These are phyloP conservation scores for Hericium coralloides DNA, from an alignment of 768 basidiomycete genomes.

Conservation along the genomic window DNA sequence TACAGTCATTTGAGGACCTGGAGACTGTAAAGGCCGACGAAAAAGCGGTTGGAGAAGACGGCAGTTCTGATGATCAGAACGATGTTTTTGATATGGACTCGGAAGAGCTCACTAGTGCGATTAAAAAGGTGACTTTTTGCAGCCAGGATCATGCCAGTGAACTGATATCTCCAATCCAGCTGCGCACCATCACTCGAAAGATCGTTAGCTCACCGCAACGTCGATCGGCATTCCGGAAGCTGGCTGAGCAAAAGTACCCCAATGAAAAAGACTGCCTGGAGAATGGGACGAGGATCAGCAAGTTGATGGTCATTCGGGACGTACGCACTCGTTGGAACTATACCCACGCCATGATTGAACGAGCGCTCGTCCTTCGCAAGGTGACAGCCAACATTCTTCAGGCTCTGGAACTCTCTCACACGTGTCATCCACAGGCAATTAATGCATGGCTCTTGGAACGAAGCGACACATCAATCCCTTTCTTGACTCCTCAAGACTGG, in stretches of 20 bases:
- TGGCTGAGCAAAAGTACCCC: slow-evolving; percentile 9
- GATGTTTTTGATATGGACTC: not conserved
- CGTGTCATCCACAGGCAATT: slow-evolving; percentile 20
- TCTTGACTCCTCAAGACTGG: slow-evolving; percentile 11
- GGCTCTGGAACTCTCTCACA: not conserved
- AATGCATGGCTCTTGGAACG: slow-evolving; percentile 25
- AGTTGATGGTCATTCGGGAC: slow-evolving; percentile 24
- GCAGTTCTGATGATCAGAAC: slow-evolving; percentile 8
- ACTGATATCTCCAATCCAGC: slow-evolving; percentile 21
- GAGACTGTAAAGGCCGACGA: slow-evolving; percentile 8
- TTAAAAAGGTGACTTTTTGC: slow-evolving; percentile 8
- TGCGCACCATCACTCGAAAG: too few relatives aligned
- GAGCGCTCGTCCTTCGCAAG: slow-evolving; percentile 17
- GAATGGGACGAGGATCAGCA: too few relatives aligned
- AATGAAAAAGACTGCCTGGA: not conserved
- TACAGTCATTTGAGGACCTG: not conserved
- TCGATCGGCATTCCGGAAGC: slow-evolving; percentile 18
- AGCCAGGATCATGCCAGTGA: not conserved
- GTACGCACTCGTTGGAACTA: slow-evolving; percentile 27
- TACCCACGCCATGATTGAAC: slow-evolving; percentile 26
- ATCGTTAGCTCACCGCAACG: slow-evolving; percentile 25
- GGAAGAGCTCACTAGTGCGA: slow-evolving; percentile 7
- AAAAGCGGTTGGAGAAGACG: slow-evolving; percentile 10
- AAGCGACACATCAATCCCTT: slow-evolving; percentile 8
- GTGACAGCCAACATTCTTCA: slow-evolving; percentile 12